Conservation (phyloP, 2,329 filamentous ascomycete species). For the Penicillium sp. region DNA sequence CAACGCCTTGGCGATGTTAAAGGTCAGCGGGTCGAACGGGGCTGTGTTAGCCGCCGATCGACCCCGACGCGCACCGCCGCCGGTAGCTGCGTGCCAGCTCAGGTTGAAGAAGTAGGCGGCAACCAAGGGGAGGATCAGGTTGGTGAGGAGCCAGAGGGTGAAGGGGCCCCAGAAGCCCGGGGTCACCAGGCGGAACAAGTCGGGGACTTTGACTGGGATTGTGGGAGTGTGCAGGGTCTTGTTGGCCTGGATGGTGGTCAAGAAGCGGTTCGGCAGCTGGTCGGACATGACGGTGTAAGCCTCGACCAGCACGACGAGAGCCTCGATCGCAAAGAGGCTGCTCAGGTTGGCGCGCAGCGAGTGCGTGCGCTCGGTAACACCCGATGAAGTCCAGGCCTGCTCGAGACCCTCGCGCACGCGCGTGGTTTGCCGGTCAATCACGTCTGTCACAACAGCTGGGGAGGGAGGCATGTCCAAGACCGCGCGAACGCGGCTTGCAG, state of each 20-base stretch:
- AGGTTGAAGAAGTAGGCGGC: constrained; percentile 91
- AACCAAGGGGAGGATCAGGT: constrained; percentile 67
- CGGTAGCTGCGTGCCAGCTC: constrained; percentile 54
- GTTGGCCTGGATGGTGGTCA: constrained; percentile 71
- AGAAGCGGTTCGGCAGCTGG: constrained; percentile 70
- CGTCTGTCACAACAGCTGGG: constrained; percentile 58
- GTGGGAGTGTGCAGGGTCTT: constrained; percentile 57
- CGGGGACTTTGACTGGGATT: constrained; percentile 69
- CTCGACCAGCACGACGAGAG: constrained; percentile 69
- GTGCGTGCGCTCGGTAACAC: constrained; percentile 53
- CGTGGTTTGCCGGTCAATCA: constrained; percentile 68
- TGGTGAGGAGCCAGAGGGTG: constrained; percentile 74
- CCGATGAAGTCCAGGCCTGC: constrained; percentile 38
- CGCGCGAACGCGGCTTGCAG: constrained; percentile 10
- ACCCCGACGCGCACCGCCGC: constrained; percentile 25
- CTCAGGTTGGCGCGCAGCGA: constrained; percentile 70
- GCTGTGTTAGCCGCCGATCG: constrained; percentile 29
- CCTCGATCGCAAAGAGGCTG: constrained; percentile 69
- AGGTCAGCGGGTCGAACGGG: constrained; percentile 78
- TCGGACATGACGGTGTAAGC: constrained; percentile 68
- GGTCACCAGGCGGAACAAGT: constrained; percentile 77
- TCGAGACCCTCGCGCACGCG: constrained; percentile 39
- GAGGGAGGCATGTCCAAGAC: constrained; percentile 38
- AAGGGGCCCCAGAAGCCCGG: constrained; percentile 81
- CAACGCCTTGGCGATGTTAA: constrained; percentile 85